phyloP scores from a whole-genome alignment of 176 grass and related monocot genomes.

The Triticum aestivum region DNA sequence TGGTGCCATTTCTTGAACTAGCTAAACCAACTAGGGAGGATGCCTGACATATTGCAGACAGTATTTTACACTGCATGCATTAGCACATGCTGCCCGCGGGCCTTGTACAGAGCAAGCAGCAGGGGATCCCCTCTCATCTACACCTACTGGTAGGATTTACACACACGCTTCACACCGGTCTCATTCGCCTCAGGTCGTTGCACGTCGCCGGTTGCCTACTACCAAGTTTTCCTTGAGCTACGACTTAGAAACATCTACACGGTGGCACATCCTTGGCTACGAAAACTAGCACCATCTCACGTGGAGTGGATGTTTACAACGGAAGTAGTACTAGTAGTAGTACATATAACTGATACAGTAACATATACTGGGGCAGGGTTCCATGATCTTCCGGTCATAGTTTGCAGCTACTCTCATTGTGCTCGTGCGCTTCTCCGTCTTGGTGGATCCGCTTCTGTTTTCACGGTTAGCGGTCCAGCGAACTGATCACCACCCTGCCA shows the following conservation, averaged over 20 bases:
- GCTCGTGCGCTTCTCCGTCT: neutral
- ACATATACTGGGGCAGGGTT: neutral
- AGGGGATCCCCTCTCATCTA: neutral
- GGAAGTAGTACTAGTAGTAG: neutral
- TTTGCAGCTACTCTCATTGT: neutral
- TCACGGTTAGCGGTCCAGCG: conserved; percentile 43
- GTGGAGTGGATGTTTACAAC: conserved; percentile 14
- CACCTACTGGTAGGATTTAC: neutral
- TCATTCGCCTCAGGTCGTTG: neutral
- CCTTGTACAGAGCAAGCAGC: neutral
- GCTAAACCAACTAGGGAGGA: neutral
- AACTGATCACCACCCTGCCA: conserved; percentile 84
- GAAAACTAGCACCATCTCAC: neutral
- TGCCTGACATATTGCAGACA: neutral
- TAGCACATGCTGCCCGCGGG: neutral
- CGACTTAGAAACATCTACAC: neutral
- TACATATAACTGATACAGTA: neutral
- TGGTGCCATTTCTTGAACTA: neutral
- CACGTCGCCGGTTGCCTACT: neutral
- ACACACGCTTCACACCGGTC: neutral
- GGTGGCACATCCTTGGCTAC: conserved; percentile 4
- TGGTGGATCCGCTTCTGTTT: neutral
- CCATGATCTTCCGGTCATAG: neutral
- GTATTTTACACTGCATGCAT: conserved; percentile 28
- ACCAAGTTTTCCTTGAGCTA: neutral